Evolutionary conservation across 352 stramenopile genomes (phyloP), one percentile per base, ranked within the genome.

Genomic region (Pythium dissimile): DNA sequence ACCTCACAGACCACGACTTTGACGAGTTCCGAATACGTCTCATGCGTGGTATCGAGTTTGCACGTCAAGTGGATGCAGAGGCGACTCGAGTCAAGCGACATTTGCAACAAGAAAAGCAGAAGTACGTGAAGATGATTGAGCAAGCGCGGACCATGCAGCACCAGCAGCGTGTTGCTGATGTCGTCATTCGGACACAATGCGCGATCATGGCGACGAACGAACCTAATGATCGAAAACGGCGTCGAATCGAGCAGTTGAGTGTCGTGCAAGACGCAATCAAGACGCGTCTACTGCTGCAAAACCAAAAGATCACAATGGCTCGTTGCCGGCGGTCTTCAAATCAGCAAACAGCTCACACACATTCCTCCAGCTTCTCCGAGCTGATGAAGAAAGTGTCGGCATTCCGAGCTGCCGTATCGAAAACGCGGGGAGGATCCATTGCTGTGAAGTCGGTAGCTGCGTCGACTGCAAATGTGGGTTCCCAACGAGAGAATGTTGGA

Each of bases 1-100:
- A 24, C 15, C 45, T 31, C 7, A 21, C 31, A 18, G 47, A 54
- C 32, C 23, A 49, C 13, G 51, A 66, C 27, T 71, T 85, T 30
- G 75, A 88, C 30, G 69, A 72, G 30, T 89, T 87, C 42, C 77
- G 77, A 73, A 91, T 87, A 88, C 75, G 70, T 66, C 38, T 91
- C 59, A 64, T 61, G 34, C 78, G 72, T 6, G 84, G 72, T 18
- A 65, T 75, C n/a, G 73, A 68, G 24, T 65, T 88, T 28, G 71
- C 72, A 0, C 65, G 67, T 6, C 65, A 51, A 16, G 54, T 88
- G 15, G 64, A 77, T 32, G 63, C 70, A 1, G 59, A 84, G 43
- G 65, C 73, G 0, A 66, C 61, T 2, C 68, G 58, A 18, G 70
- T 75, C 4, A 69, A 67, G 11, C 61, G 44, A 8, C 64, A 65